Base-by-base conservation (phyloP, 306 rosid genomes). In the Elaeagnus macrophylla region DNA sequence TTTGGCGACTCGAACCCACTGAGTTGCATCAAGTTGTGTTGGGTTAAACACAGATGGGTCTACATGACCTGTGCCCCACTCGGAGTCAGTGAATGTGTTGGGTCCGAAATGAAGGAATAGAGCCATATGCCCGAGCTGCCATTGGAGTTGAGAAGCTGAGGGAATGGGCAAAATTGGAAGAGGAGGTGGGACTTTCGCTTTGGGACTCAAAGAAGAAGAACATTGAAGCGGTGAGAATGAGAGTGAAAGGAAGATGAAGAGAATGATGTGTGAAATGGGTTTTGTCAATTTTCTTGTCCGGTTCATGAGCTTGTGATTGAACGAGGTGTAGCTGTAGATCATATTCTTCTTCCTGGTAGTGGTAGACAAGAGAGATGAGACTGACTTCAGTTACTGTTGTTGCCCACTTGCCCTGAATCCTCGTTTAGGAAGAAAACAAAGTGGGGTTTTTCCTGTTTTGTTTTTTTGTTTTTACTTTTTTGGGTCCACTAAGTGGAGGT, bases 31-130 rank as follows among this genome's bases (percentile, higher is more conserved):
- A 57, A 86, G 66, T 0, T 62, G 55, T 6, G 75, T 62, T 1
- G 97, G 97, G 72, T 83, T 83, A 71, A 90, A 86, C 62, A 53
- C 5, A 36, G 75, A 47, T 7, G 97, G 94, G 35, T 81, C 60
- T 9, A n/a, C 72, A 7, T 39, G 66, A 59, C 95, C 95, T 8
- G 73, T 25, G 40, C 95, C 97, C 97, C 97, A 83, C 69, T 90
- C 97, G 6, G 90, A 20, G 60, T 72, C 77, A 0, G 91, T 76
- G 80, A 83, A 90, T 50, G 95, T 90, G 83, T 86, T 86, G 57
- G 64, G 75, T n/a, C 97, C 97, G 64, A 90, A 86, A 74, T 90
- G 97, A 56, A 90, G 67, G 83, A 90, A 90, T 64, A 90, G 68
- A 37, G 94, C 81, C 94, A 86, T 86, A 44, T 70, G 15, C 11